These are phyloP conservation scores for Penicillium flavigenum DNA, from an alignment of 495 filamentous ascomycete genomes.

Conservation along the genomic window DNA sequence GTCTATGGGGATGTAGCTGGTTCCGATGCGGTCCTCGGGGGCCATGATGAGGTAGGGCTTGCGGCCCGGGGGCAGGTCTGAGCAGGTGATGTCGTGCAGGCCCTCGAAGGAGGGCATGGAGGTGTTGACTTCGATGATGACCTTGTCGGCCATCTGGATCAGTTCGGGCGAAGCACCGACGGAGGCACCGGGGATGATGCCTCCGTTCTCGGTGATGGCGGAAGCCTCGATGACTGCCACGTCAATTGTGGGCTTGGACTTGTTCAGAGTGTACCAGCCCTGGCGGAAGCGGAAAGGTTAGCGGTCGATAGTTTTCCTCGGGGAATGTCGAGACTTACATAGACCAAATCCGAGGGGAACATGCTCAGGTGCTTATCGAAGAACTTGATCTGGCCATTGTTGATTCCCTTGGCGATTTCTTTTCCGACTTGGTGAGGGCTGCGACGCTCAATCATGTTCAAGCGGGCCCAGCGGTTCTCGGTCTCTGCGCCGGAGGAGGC, in stretches of 20 bases:
- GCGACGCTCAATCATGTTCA: constrained; percentile 88
- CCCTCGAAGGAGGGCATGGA: constrained; percentile 81
- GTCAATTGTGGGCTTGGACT: constrained; percentile 70
- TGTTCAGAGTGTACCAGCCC: constrained; percentile 80
- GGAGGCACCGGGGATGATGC: constrained; percentile 83
- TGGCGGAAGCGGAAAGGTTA: constrained; percentile 27
- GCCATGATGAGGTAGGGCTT: constrained; percentile 88
- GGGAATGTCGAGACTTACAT: constrained; percentile 50
- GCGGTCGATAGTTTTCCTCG: constrained; percentile 19
- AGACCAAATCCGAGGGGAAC: constrained; percentile 87
- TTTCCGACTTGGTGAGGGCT: constrained; percentile 90
- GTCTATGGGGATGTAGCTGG: constrained; percentile 81
- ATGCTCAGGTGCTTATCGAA: constrained; percentile 91
- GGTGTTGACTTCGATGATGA: constrained; percentile 94
- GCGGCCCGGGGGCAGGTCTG: constrained; percentile 72
- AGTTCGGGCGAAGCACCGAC: constrained; percentile 86
- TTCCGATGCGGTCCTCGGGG: constrained; percentile 78
- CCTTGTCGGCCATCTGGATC: constrained; percentile 86
- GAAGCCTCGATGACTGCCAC: constrained; percentile 84
- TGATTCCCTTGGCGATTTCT: constrained; percentile 87
- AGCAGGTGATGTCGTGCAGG: constrained; percentile 88
- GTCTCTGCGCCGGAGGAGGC: constrained; percentile 88
- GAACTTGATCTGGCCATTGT: constrained; percentile 84
- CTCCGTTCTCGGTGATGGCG: constrained; percentile 89
- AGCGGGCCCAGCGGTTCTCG: constrained; percentile 81